Evolutionary conservation across 495 filamentous ascomycete genomes (phyloP), one percentile per base, ranked within the genome.

Genomic region (Chaetomium fimeti): DNA sequence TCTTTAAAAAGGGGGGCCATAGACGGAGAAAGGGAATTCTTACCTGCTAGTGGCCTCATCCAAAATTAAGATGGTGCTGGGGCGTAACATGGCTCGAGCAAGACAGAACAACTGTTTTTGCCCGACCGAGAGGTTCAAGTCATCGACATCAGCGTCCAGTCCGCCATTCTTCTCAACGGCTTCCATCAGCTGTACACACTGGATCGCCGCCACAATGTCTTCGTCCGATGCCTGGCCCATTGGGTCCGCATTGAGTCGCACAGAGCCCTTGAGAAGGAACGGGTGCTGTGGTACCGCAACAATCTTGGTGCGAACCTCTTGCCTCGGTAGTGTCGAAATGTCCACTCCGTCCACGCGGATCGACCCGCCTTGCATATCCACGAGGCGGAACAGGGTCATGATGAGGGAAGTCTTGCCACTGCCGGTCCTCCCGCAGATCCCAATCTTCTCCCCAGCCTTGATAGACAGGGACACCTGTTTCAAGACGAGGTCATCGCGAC

Each of bases 61-160:
- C 38, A 75, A 32, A 16, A 75, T 60, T 8, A 75, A 49, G 25
- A 75, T 69, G 5, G 22, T 72, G 27, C 73, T 60, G 0, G 63
- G 64, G 1, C 80, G 73, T 42, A 90, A 75, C 15, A 89, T 73
- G 1, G 84, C 87, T 4, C 86, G 78, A 2, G 84, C 85, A 18
- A 90, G 78, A 67, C 84, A 83, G 64, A 89, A 80, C 22, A 90
- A 75, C 71, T 89, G 87, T 28, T 75, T 76, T 67, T 90, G 86
- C 1, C 87, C 87, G 48, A 47, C 56, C 0, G 68, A 70, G 27
- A 72, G 52, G 25, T 69, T 69, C 53, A 70, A 12, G 7, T 66
- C 72, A 11, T 79, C 72, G 55, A 82, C 65, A 5, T 75, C 71
- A 8, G 68, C 67, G 58, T 80, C 77, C 7, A 83, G 60, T 0